Conservation (phyloP, 225 moss, liverwort and hornwort genomes). For the Marchantia paleacea region DNA sequence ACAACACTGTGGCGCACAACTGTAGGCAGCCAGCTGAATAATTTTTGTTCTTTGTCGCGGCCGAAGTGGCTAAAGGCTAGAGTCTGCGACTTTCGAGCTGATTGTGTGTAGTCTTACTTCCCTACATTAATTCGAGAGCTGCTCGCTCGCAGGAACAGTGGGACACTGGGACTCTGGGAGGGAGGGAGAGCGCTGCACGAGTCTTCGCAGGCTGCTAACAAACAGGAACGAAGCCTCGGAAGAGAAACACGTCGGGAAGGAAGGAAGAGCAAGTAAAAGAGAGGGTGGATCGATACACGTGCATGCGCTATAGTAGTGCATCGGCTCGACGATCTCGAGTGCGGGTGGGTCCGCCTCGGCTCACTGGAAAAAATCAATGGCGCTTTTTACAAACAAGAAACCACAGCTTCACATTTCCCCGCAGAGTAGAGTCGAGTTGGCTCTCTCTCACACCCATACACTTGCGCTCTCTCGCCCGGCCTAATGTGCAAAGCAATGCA, state of each 20-base stretch:
- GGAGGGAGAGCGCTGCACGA: background rate
- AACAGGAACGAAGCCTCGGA: background rate
- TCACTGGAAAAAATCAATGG: background rate
- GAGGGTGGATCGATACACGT: background rate
- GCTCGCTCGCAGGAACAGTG: background rate
- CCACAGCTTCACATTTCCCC: background rate
- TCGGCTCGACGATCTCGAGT: background rate
- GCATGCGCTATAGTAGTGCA: background rate
- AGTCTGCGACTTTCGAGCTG: background rate
- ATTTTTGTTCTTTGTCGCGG: background rate
- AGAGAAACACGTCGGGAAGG: background rate
- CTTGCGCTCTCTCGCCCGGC: too few relatives aligned
- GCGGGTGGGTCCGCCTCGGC: background rate
- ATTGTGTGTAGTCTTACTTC: background rate
- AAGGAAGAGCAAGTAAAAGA: background rate
- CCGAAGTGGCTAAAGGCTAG: background rate
- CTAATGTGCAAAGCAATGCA: too few relatives aligned
- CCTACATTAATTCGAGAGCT: conserved; percentile 1
- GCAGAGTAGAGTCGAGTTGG: background rate
- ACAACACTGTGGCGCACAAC: background rate
- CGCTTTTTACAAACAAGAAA: background rate
- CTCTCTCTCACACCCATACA: too few relatives aligned
- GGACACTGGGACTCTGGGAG: background rate
- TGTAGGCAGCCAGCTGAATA: background rate
- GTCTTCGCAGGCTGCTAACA: background rate